Evolutionary conservation across 768 basidiomycete species (phyloP).

Genomic region (Daedaleopsis nitida): DNA sequence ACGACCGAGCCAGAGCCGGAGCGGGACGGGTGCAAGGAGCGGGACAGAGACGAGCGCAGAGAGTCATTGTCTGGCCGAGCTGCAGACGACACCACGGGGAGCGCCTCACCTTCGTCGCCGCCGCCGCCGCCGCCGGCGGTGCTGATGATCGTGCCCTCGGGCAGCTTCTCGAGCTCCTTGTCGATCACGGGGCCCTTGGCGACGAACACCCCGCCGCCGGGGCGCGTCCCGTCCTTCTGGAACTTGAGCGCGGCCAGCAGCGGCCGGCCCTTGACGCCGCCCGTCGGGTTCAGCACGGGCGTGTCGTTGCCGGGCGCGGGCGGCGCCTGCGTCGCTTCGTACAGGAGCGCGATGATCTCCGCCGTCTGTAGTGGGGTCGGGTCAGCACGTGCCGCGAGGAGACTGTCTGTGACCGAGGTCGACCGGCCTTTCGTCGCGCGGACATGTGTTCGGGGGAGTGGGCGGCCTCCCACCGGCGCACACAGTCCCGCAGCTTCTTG

Average conservation of each 20-base stretch:
- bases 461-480: conserved; percentile 84
- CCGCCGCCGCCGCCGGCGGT: conserved; percentile 35
- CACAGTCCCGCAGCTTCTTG: conserved; percentile 79
- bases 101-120: conserved; percentile 49
- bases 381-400: conserved; percentile 21
- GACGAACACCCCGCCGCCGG: conserved; percentile 87
- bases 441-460: conserved; percentile 95
- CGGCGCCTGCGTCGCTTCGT: conserved; percentile 90
- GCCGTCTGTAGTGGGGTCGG: conserved; percentile 58
- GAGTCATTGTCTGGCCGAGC: conserved; percentile 20
- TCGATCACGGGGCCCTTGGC: conserved; percentile 42
- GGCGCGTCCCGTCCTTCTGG: conserved; percentile 75
- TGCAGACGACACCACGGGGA: conserved; percentile 21
- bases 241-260: conserved; percentile 60
- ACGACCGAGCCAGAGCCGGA: conserved; percentile 8
- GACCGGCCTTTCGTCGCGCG: conserved; percentile 79
- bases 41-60: conserved; percentile 13
- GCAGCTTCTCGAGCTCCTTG: conserved; percentile 40
- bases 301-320: conserved; percentile 45
- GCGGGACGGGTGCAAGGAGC: conserved; percentile 10
- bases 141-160: conserved; percentile 56
- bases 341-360: conserved; percentile 89
- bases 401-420: conserved; percentile 28
- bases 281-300: conserved; percentile 78
- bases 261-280: conserved; percentile 60